phyloP scores from a whole-genome alignment of 2,329 filamentous ascomycete species.

The Drechslerella coelobrocha region DNA sequence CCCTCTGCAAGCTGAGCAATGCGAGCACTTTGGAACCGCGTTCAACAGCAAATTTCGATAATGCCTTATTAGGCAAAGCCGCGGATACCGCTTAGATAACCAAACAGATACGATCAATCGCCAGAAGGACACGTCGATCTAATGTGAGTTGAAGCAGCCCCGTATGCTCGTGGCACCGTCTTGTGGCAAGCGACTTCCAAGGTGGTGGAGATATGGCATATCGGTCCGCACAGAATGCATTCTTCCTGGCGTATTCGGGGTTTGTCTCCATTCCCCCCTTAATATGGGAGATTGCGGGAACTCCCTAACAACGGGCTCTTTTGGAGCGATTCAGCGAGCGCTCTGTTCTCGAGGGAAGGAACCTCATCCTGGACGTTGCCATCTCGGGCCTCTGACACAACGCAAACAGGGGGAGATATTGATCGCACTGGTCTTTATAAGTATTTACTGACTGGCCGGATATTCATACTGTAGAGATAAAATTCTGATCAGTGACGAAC shows the following conservation, averaged over 20 bases:
- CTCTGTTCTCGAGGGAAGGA: no score
- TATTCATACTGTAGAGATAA: slow-evolving; percentile 21
- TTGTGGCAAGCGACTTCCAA: background rate
- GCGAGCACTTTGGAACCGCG: slow-evolving; percentile 44
- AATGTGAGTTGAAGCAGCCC: slow-evolving; percentile 1
- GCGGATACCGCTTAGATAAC: slow-evolving; percentile 17
- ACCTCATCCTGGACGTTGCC: slow-evolving; percentile 1
- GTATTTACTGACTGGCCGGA: slow-evolving; percentile 22
- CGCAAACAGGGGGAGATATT: slow-evolving; percentile 39
- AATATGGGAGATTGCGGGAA: no score
- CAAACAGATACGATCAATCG: slow-evolving; percentile 5
- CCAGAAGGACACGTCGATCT: background rate
- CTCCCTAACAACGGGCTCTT: no score
- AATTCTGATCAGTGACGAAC: slow-evolving; percentile 23
- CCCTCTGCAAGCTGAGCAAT: slow-evolving; percentile 47
- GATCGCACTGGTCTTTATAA: slow-evolving; percentile 22
- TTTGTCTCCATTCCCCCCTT: no score
- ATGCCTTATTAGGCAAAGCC: slow-evolving; percentile 47
- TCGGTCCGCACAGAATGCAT: background rate
- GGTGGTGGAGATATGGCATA: background rate
- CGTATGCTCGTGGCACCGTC: background rate
- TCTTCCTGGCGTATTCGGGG: no score
- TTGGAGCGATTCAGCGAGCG: no score
- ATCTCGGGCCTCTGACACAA: slow-evolving; percentile 25
- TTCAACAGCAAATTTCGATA: slow-evolving; percentile 45